Conservation (phyloP, 805 yeast genomes). For the Blastobotrys chiropterorum region DNA sequence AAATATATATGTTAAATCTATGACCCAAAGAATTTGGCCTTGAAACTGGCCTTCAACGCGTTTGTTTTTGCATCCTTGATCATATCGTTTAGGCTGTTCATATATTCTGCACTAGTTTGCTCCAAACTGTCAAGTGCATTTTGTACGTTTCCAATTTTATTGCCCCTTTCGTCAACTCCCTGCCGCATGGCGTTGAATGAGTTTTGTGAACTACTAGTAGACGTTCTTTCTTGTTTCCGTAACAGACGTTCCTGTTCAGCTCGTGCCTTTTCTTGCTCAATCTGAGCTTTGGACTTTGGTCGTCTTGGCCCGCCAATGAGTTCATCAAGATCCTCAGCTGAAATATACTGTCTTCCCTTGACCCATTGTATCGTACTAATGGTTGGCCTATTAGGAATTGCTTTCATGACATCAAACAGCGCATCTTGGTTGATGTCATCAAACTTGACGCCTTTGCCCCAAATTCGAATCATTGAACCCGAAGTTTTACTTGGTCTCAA, state of each 20-base stretch:
- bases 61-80: constrained; percentile 22
- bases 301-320: constrained; percentile 73
- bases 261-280: constrained; percentile 24
- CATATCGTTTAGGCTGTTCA: constrained; percentile 35
- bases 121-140: constrained; percentile 40
- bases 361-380: constrained; percentile 82
- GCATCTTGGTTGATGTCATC: constrained; percentile 41
- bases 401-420: constrained; percentile 61
- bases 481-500: constrained; percentile 52
- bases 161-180: constrained; percentile 11
- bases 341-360: constrained; percentile 61
- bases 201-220: neutral
- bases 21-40: constrained; percentile 14
- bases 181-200: neutral
- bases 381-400: constrained; percentile 73
- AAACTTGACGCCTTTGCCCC: constrained; percentile 36
- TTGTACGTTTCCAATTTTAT: constrained; percentile 35
- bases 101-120: constrained; percentile 40
- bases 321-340: constrained; percentile 54
- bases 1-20: neutral
- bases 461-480: constrained; percentile 45
- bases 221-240: constrained; percentile 12
- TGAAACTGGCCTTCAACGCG: constrained; percentile 19
- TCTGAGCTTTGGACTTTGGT: constrained; percentile 43
- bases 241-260: constrained; percentile 21